These are phyloP conservation scores for Gossypium stocksii DNA, from an alignment of 345 rosid species.

Conservation along the genomic window DNA sequence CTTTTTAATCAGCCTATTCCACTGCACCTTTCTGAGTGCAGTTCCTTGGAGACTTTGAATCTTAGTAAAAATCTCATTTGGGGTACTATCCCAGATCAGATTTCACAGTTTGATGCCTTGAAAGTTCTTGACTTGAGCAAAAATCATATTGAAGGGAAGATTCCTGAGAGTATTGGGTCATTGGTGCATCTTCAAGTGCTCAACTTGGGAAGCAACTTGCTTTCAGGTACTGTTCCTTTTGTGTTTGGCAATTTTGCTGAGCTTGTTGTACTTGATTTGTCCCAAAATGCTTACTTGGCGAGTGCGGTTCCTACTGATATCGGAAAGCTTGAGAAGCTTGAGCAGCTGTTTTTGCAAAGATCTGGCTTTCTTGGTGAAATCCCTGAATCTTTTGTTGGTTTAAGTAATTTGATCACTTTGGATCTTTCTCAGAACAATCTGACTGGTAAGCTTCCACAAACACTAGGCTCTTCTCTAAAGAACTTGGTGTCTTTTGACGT, in stretches of 20 bases:
- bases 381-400: slow-evolving; percentile 62
- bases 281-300: slow-evolving; percentile 57
- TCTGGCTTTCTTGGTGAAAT: slow-evolving; percentile 75
- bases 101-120: slow-evolving; percentile 52
- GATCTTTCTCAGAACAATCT: slow-evolving; percentile 79
- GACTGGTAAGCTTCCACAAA: slow-evolving; percentile 55
- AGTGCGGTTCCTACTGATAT: slow-evolving; percentile 65
- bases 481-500: slow-evolving; percentile 70
- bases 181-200: slow-evolving; percentile 52
- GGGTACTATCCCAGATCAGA: slow-evolving; percentile 76
- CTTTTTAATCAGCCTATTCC: slow-evolving; percentile 80
- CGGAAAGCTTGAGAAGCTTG: slow-evolving; percentile 72
- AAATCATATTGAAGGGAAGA: slow-evolving; percentile 74
- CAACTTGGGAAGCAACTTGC: slow-evolving; percentile 68
- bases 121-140: slow-evolving; percentile 61
- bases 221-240: slow-evolving; percentile 70
- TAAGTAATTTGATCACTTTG: slow-evolving; percentile 48
- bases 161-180: slow-evolving; percentile 67
- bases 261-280: slow-evolving; percentile 78
- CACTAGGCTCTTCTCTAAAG: slow-evolving; percentile 52
- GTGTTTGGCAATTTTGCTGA: slow-evolving; percentile 61
- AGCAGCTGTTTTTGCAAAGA: slow-evolving; percentile 63
- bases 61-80: slow-evolving; percentile 68
- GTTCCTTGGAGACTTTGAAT: slow-evolving; percentile 62
- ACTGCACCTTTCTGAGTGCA: slow-evolving; percentile 64